Conservation (phyloP, 2,329 filamentous ascomycete species). For the Periconia sp. region DNA sequence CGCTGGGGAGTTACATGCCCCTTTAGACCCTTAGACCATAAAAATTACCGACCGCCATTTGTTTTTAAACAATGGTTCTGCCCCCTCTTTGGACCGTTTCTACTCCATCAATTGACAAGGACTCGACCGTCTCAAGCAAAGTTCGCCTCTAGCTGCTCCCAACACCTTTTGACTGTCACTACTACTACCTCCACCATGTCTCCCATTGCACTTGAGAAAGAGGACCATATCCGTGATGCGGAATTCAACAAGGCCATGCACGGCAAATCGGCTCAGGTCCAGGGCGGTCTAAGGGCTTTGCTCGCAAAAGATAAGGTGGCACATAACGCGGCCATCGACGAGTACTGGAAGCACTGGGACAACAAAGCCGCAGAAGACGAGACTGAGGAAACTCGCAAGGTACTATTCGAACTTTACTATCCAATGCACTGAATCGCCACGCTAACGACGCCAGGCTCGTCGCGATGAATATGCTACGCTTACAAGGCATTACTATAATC, state of each 20-base stretch:
- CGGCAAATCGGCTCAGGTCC: conserved; percentile 68
- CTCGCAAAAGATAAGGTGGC: conserved; percentile 78
- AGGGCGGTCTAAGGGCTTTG: conserved; percentile 80
- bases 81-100: background rate
- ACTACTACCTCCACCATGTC: conserved; percentile 48
- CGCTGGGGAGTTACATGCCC: too few species aligned
- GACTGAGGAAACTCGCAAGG: conserved; percentile 79
- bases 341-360: conserved; percentile 98
- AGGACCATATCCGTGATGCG: conserved; percentile 84
- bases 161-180: background rate
- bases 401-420: conserved; percentile 39
- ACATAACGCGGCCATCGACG: conserved; percentile 79
- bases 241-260: conserved; percentile 90
- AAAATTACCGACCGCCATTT: too few species aligned
- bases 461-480: conserved; percentile 88
- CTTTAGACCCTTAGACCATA: too few species aligned
- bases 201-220: conserved; percentile 67
- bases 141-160: background rate
- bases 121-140: background rate
- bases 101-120: background rate
- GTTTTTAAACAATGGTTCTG: too few species aligned
- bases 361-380: conserved; percentile 77
- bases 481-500: conserved; percentile 95
- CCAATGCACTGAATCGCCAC: background rate
- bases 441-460: conserved; percentile 61